Evolutionary conservation across 1,284 basidiomycete genomes (phyloP), one percentile per base, ranked within the genome.

Genomic region (Gymnopus androsaceus): DNA sequence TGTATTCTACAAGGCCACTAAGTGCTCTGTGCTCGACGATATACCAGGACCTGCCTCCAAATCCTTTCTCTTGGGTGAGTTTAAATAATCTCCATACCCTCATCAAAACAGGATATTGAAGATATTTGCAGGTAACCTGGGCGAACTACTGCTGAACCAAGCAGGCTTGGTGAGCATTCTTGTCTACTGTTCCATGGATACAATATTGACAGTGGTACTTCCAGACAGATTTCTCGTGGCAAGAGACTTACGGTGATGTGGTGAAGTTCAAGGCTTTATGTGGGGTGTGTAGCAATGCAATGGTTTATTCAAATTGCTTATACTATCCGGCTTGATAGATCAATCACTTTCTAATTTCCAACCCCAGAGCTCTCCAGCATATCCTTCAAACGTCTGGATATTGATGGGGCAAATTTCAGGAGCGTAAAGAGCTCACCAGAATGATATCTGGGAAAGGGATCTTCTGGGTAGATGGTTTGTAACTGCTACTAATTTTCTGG

Each of bases 291-390:
- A 28, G 12, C 19, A 15, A 28, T 36, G 8, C n/a, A 7, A 33
- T 25, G 23, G 14, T n/a, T 42, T 34, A 11, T n/a, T 4, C 12
- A 40, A 17, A 25, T 14, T 12, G 25, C 25, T 6, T 28, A 19
- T 21, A n/a, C n/a, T n/a, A n/a, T n/a, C n/a, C 27, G 4, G 6
- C 21, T 28, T n/a, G 19, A 14, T 21, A 59, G 49, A 33, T 31
- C 21, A 49, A 59, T n/a, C 57, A 46, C 23, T n/a, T 52, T 7
- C 17, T 69, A 28, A 53, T 72, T 21, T 45, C 65, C 0, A 76
- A 80, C 55, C 72, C 76, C n/a, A 76, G 76, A 58, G 74, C 74
- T 3, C 59, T 77, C 9, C 74, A 76, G 53, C 68, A 73, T 59
- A 74, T 78, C 28, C 69, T 73, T 48, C 68, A 71, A 30, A 72